Evolutionary conservation across 768 basidiomycete species (phyloP).

Genomic region (Neoboletus magnificus): DNA sequence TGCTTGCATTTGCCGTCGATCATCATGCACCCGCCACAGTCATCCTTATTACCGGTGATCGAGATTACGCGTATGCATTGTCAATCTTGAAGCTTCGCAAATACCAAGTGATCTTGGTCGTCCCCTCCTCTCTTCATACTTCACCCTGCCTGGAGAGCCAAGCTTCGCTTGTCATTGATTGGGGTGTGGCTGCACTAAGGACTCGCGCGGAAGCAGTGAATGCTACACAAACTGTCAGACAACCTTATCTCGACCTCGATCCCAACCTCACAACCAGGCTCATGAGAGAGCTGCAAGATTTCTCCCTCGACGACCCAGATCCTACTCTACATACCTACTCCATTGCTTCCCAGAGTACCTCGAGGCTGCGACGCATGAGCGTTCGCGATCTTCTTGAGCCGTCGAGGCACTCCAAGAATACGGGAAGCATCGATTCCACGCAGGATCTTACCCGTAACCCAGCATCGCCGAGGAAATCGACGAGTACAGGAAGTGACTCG

Average conservation of each 20-base stretch:
- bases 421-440: slow-evolving; percentile 2
- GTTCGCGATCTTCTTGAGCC: slow-evolving; percentile 27
- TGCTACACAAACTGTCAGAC: slow-evolving; percentile 18
- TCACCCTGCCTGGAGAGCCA: slow-evolving; percentile 51
- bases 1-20: slow-evolving; percentile 66
- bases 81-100: slow-evolving; percentile 52
- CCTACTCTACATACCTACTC: background rate
- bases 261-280: slow-evolving; percentile 18
- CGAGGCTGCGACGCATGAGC: slow-evolving; percentile 14
- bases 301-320: slow-evolving; percentile 14
- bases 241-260: slow-evolving; percentile 27
- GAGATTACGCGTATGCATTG: slow-evolving; percentile 64
- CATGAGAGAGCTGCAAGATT: slow-evolving; percentile 20
- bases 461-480: slow-evolving; percentile 9
- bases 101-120: slow-evolving; percentile 51
- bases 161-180: slow-evolving; percentile 52
- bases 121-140: slow-evolving; percentile 34
- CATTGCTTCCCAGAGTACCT: background rate
- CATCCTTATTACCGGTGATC: slow-evolving; percentile 63
- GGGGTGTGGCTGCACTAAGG: slow-evolving; percentile 41
- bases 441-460: slow-evolving; percentile 2
- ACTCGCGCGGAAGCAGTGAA: slow-evolving; percentile 21
- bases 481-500: slow-evolving; percentile 3
- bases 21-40: slow-evolving; percentile 50
- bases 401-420: slow-evolving; percentile 7